Evolutionary conservation across 176 grass and related monocot genomes (phyloP).

Genomic region (Triticum monococcum): DNA sequence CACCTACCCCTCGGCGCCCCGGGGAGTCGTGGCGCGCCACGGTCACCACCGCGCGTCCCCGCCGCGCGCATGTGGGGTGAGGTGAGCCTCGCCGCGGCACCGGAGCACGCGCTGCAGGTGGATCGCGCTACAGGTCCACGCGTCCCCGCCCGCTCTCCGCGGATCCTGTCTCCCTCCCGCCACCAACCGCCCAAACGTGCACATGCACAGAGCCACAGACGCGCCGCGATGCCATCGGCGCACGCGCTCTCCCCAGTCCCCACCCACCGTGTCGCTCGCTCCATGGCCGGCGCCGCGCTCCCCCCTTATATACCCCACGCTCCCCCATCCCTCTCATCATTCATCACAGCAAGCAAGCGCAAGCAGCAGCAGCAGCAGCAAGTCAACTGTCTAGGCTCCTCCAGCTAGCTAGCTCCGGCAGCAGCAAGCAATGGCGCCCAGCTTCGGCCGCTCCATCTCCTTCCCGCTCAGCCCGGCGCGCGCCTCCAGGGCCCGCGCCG

Average conservation of each 20-base stretch:
- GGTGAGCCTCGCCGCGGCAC: not conserved
- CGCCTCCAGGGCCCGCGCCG: not conserved
- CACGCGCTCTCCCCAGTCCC: not conserved
- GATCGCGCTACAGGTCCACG: not conserved
- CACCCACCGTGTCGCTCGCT: not conserved
- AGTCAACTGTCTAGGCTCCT: not conserved
- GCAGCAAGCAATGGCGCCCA: constrained; percentile 52
- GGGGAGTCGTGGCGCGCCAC: not conserved
- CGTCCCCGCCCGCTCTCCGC: not conserved
- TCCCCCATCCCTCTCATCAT: not conserved
- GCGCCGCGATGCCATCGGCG: not conserved
- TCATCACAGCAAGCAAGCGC: not conserved
- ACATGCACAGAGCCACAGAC: not conserved
- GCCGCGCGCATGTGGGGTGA: not conserved
- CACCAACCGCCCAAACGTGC: not conserved
- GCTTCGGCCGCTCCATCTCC: constrained; percentile 63
- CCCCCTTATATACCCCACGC: not conserved
- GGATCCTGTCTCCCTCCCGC: constrained; percentile 42
- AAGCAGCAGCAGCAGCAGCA: not conserved
- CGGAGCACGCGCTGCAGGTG: not conserved
- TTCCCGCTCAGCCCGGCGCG: constrained; percentile 43
- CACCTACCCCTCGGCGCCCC: not conserved
- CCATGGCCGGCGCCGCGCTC: not conserved
- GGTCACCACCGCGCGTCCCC: not conserved
- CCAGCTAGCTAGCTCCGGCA: not conserved